phyloP scores from a whole-genome alignment of 257 asterid species.

The Nicotiana paniculata region DNA sequence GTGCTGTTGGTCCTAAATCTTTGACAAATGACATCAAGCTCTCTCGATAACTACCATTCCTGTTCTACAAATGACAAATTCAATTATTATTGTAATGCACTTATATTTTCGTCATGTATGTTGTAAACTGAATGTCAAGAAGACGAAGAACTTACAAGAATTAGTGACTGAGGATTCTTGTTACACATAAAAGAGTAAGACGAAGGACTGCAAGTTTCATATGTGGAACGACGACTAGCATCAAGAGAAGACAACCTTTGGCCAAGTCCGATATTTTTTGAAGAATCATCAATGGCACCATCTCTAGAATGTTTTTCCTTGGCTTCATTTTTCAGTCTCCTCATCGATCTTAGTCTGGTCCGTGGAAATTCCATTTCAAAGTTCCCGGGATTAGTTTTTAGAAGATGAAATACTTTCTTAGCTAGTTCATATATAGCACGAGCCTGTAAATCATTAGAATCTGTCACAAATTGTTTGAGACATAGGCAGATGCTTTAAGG shows the following conservation, averaged over 20 bases:
- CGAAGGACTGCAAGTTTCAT: slow-evolving; percentile 14
- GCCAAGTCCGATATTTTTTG: slow-evolving; percentile 6
- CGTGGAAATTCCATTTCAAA: slow-evolving; percentile 51
- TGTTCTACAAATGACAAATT: slow-evolving; percentile 21
- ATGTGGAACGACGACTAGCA: slow-evolving; percentile 38
- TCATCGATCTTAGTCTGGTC: slow-evolving; percentile 62
- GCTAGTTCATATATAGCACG: slow-evolving; percentile 74
- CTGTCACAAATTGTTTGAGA: not conserved
- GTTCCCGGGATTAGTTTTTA: slow-evolving; percentile 54
- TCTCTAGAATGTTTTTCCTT: slow-evolving; percentile 20
- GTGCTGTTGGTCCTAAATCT: slow-evolving; percentile 68
- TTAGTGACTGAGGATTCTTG: slow-evolving; percentile 15
- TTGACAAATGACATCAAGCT: slow-evolving; percentile 52
- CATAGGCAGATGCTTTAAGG: not conserved
- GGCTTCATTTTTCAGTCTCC: slow-evolving; percentile 36
- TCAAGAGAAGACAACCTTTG: slow-evolving; percentile 11
- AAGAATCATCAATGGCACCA: slow-evolving; percentile 5
- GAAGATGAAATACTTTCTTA: slow-evolving; percentile 64
- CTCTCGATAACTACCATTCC: slow-evolving; percentile 37
- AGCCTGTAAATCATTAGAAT: slow-evolving; percentile 37
- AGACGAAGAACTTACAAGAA: slow-evolving; percentile 28
- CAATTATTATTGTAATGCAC: not conserved
- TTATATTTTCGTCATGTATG: not conserved
- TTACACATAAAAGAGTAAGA: not conserved
- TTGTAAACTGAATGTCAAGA: not conserved